phyloP scores from a whole-genome alignment of 2,329 filamentous ascomycete species.

The Trichoderma oligosporum region DNA sequence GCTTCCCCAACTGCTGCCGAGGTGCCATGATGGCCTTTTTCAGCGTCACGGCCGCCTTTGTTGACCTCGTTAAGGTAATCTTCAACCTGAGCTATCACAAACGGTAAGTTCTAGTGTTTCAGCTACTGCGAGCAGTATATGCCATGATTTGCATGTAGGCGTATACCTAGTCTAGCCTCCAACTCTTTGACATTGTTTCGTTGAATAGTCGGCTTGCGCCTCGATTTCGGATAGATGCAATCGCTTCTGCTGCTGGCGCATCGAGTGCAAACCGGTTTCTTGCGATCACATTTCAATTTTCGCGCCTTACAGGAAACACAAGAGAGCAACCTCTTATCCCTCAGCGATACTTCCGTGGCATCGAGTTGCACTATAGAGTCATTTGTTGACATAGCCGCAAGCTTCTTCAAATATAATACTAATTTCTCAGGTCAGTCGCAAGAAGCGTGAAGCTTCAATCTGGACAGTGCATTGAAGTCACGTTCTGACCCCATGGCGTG shows the following conservation, averaged over 20 bases:
- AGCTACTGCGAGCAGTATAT: not conserved
- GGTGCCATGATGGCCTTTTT: not conserved
- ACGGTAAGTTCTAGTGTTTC: not conserved
- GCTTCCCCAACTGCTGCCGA: not conserved
- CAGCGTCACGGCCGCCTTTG: slow-evolving; percentile 24
- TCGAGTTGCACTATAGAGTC: not conserved
- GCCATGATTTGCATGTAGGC: slow-evolving; percentile 22
- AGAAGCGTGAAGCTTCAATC: not conserved
- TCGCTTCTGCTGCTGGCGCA: slow-evolving; percentile 70
- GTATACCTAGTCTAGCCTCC: slow-evolving; percentile 75
- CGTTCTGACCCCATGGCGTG: not conserved
- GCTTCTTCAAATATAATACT: too few species aligned
- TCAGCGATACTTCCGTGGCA: not conserved
- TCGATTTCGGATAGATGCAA: slow-evolving; percentile 83
- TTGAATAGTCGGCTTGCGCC: slow-evolving; percentile 84
- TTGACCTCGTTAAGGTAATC: slow-evolving; percentile 67
- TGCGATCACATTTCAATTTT: slow-evolving; percentile 84
- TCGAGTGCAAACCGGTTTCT: slow-evolving; percentile 72
- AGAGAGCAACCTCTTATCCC: slow-evolving; percentile 56
- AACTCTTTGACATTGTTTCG: slow-evolving; percentile 85
- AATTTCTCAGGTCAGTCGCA: not conserved
- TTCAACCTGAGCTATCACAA: slow-evolving; percentile 68
- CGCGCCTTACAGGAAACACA: slow-evolving; percentile 79
- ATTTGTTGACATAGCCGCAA: not conserved
- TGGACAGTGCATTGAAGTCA: not conserved